Conservation (phyloP, 805 yeast genomes). For the Saccharomycopsis guyanensis region DNA sequence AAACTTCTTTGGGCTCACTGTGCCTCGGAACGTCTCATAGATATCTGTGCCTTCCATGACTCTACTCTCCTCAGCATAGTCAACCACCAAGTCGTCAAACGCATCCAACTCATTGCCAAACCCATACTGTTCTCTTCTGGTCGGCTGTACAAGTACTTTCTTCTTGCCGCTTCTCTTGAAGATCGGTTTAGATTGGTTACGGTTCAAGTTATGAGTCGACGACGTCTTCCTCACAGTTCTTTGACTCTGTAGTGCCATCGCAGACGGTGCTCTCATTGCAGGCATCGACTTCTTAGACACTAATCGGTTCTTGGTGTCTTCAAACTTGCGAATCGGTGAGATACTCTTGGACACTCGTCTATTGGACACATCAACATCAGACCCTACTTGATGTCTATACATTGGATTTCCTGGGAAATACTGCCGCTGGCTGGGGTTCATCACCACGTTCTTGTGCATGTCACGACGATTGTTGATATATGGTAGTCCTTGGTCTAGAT, state of each 20-base stretch:
- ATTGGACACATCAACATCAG: neutral
- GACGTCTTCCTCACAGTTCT: conserved; percentile 5
- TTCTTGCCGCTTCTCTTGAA: conserved; percentile 3
- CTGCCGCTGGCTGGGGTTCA: too few relatives aligned
- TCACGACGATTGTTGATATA: conserved; percentile 7
- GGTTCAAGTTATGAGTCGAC: conserved; percentile 1
- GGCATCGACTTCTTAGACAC: conserved; percentile 16
- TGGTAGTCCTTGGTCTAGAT: conserved; percentile 14
- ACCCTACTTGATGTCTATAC: conserved; percentile 2
- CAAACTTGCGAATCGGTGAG: neutral
- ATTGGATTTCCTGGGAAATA: too few relatives aligned
- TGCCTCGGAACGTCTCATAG: conserved; percentile 7
- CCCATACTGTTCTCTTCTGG: conserved; percentile 6
- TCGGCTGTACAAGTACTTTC: conserved; percentile 11
- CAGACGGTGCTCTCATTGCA: conserved; percentile 1
- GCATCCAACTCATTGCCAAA: conserved; percentile 16
- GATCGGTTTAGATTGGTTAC: neutral
- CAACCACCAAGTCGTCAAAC: conserved; percentile 17
- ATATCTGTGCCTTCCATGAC: neutral
- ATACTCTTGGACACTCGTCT: neutral
- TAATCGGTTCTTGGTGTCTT: neutral
- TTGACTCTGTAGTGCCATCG: neutral
- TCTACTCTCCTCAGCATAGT: conserved; percentile 12
- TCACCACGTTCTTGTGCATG: conserved; percentile 8
- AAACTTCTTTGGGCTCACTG: neutral